Base-by-base conservation (phyloP, 208 protist genomes). In the Dictyostelium gargantuum region DNA sequence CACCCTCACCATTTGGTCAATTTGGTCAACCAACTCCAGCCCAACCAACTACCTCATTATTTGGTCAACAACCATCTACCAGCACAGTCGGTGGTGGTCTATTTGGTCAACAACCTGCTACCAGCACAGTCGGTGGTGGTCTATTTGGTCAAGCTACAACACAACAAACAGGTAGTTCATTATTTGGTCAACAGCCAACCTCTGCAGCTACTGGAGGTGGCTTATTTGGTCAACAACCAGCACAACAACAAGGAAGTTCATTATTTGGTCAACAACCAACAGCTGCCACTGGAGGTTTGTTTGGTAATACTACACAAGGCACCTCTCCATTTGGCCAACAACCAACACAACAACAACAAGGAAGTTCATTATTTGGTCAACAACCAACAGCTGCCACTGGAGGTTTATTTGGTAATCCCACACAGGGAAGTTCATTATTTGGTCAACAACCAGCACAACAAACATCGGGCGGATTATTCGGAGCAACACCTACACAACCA, bases 231-330 rank as follows among this genome's bases (percentile, higher is more conserved):
- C 1, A 2, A 21, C 40, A 42, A 35, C 32, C 15, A 35, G 42
- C n/a, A 26, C 32, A 17, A 35, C 63, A 72, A 68, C 9, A 40
- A 21, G 52, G 52, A n/a, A 21, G 52, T 26, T 63, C 54, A 46
- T 42, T 42, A 44, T 86, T 86, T 75, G 81, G 81, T 68, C 52
- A 58, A 35, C 58, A 35, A 66, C 68, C 35, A 29, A 32, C 10
- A n/a, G 32, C 6, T 23, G 5, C 8, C 4, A 70, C 63, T 19
- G n/a, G 56, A 32, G 29, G n/a, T 23, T 66, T 66, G 17, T 66
- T 66, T 66, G 56, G 56, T 35, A 19, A 19, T 9, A 9, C 52
- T 17, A 23, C 17, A 29, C 56, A 29, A 66, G 19, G 21, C 5
- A 70, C n/a, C 15, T 15, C 44, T 15, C 17, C 11, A 58, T 58